Evolutionary conservation across 176 grass and related monocot genomes (phyloP), one percentile per base, ranked within the genome.

Genomic region (Aechmea fasciata): DNA sequence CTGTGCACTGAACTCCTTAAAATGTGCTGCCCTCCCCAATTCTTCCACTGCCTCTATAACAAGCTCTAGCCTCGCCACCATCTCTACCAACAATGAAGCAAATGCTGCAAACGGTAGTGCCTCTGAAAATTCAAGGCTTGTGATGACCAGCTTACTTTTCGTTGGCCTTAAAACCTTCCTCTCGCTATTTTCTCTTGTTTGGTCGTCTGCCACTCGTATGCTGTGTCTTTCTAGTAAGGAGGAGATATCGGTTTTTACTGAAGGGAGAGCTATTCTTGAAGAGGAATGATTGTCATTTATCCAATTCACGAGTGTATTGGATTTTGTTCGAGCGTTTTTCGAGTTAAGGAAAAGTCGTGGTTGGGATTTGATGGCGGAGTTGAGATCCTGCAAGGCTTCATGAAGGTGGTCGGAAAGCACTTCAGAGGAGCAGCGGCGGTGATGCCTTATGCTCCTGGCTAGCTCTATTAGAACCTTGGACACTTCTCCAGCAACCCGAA

Each of bases 41-140:
- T 87, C 78, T 71, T 90, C 83, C 8, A 97, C 89, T 69, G 85
- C 93, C 68, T 97, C 88, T 12, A 97, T 97, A 48, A 97, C 86
- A n/a, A 90, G 71, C 73, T 97, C 89, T 61, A 90, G 70, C 73
- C 93, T 79, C 2, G 85, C 86, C 51, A 84, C 89, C 93, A 92
- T 97, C 78, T 97, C 93, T 64, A 97, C 93, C 53, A 97, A 61
- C 75, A 92, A 63, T 50, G 89, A 88, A 15, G 93, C 89, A 69
- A 97, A 97, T 20, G 93, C 93, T 11, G 93, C 86, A 61, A 92
- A 92, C 23, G 93, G 89, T 3, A 97, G 86, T 26, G 93, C 93
- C 66, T 97, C 77, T 1, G 89, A 97, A 52, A 97, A 92, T 74
- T 92, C 93, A 1, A 92, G 86, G 76, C 88, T 96, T 8, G 79